phyloP scores from a whole-genome alignment of 179 eudicot genomes.

The Actinidia arguta region DNA sequence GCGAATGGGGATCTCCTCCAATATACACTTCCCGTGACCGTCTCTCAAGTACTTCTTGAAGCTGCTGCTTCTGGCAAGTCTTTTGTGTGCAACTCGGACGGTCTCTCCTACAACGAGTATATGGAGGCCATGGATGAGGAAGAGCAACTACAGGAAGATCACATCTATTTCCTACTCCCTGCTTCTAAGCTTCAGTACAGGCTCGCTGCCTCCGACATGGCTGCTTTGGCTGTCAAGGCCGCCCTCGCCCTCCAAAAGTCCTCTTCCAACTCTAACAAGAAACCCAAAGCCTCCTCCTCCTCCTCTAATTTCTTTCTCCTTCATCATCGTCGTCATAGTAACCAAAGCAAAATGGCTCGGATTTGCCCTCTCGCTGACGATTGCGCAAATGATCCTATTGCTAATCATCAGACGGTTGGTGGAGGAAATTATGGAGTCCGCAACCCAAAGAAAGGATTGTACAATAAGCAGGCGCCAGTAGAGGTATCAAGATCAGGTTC shows the following conservation, averaged over 20 bases:
- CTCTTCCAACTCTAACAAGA: neutral
- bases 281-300: too few relatives aligned
- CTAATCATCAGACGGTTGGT: neutral
- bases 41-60: conserved; percentile 1
- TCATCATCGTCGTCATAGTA: neutral
- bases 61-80: neutral
- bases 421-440: neutral
- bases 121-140: conserved; percentile 15
- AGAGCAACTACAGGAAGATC: neutral
- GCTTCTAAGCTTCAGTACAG: conserved; percentile 12
- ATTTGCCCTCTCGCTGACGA: neutral
- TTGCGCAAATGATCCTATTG: too few relatives aligned
- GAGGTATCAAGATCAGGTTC: conserved; percentile 9
- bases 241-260: conserved; percentile 12
- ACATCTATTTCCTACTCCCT: conserved; percentile 23
- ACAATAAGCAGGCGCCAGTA: neutral
- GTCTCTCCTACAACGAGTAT: conserved; percentile 13
- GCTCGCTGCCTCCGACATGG: conserved; percentile 26
- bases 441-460: neutral
- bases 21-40: conserved; percentile 5
- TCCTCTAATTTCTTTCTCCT: neutral
- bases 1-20: conserved; percentile 15
- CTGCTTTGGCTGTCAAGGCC: conserved; percentile 25
- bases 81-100: conserved; percentile 17
- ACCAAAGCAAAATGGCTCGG: conserved; percentile 8